Conservation (phyloP, 2,329 filamentous ascomycete genomes). For the Emmonsiellopsis sp. region DNA sequence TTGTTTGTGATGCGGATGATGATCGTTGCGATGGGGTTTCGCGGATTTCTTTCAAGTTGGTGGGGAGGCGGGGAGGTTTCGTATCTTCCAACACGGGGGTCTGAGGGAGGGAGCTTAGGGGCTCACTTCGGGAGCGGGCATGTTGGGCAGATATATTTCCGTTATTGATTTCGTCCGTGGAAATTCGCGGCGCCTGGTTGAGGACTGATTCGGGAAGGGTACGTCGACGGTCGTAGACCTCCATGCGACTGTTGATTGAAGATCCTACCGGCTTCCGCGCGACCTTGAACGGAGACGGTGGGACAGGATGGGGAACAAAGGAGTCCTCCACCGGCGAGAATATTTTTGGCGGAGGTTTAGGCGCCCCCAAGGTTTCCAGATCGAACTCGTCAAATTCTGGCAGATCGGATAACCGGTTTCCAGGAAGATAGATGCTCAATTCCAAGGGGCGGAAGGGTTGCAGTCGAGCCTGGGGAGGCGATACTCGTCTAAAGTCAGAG, state of each 20-base stretch:
- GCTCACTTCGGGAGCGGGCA: conserved; percentile 3
- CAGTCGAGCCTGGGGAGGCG: conserved; percentile 12
- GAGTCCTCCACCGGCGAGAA: conserved; percentile 15
- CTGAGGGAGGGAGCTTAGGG: conserved; percentile 9
- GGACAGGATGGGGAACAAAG: background rate
- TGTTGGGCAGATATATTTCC: background rate
- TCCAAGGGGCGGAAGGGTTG: conserved; percentile 34
- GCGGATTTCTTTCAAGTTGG: background rate
- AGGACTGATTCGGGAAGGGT: conserved; percentile 26
- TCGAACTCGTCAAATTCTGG: conserved; percentile 34
- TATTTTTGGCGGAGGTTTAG: conserved; percentile 25
- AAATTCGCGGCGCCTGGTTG: conserved; percentile 9
- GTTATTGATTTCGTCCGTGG: conserved; percentile 1
- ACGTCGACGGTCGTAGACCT: conserved; percentile 10
- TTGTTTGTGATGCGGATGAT: background rate
- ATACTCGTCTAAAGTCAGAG: conserved; percentile 32
- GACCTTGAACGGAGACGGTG: conserved; percentile 16
- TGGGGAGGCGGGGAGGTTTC: background rate
- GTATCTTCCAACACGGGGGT: background rate
- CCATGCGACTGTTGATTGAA: conserved; percentile 16
- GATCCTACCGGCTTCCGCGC: conserved; percentile 31
- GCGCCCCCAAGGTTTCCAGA: conserved; percentile 6
- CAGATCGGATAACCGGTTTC: conserved; percentile 36
- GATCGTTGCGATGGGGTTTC: background rate
- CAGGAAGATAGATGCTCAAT: conserved; percentile 38